Conservation (phyloP, 352 stramenopile genomes). For the Phytophthora tentaculata region DNA sequence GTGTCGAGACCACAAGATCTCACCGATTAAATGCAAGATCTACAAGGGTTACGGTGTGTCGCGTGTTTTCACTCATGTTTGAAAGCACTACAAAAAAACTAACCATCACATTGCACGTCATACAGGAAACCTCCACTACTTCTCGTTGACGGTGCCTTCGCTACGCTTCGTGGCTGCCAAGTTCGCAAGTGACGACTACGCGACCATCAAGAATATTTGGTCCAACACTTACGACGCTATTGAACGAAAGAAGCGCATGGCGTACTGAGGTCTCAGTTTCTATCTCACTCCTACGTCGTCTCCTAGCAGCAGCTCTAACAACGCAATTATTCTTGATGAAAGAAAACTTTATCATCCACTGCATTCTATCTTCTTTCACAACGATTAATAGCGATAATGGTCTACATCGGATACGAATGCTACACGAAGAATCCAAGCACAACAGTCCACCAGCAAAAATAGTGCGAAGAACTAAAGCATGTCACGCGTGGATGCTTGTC, state of each 20-base stretch:
- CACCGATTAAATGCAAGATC: slow-evolving; percentile 88
- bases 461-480: slow-evolving; percentile 20
- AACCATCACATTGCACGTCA: background rate
- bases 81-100: background rate
- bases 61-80: background rate
- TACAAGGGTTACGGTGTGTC: slow-evolving; percentile 82
- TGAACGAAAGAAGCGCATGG: slow-evolving; percentile 84
- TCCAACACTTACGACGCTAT: slow-evolving; percentile 82
- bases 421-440: background rate
- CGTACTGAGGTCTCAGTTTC: slow-evolving; percentile 24
- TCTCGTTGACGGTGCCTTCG: slow-evolving; percentile 81
- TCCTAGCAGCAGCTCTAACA: slow-evolving; percentile 2
- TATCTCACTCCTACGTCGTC: slow-evolving; percentile 13
- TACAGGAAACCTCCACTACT: slow-evolving; percentile 83
- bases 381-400: background rate
- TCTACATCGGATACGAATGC: background rate
- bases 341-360: slow-evolving; percentile 9
- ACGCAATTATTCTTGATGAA: slow-evolving; percentile 3
- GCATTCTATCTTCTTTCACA: background rate
- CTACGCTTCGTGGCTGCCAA: slow-evolving; percentile 84
- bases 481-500: background rate
- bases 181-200: slow-evolving; percentile 86
- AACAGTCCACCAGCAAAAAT: slow-evolving; percentile 31
- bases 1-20: slow-evolving; percentile 86
- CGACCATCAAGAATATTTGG: slow-evolving; percentile 85